Evolutionary conservation across 495 filamentous ascomycete species (phyloP), one percentile per base, ranked within the genome.

Genomic region (Penicillium diatomitis): DNA sequence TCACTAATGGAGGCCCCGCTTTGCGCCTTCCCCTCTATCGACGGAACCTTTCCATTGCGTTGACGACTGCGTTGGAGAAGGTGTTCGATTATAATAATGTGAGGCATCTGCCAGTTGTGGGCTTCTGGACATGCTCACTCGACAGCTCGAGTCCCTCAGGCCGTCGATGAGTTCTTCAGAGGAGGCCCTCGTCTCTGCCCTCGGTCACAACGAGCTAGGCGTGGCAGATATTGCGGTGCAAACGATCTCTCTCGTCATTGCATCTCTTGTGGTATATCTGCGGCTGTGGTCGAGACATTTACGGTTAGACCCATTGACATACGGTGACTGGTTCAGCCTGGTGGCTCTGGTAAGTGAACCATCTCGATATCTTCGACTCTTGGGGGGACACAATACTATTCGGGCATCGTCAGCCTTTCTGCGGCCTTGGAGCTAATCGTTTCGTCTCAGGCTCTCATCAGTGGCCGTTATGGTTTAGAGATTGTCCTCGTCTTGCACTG

Each of bases 181-280:
- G 1, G 57, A 49, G 34, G 50, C 49, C 5, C 48, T 61, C 5
- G 40, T 47, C 28, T 50, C 55, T 40, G 32, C 49, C 29, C 54
- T 63, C 6, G 44, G 54, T 41, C 60, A 58, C 41, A 63, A 63
- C 45, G 49, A 49, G 57, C 53, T 56, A 40, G 60, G 60, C 5
- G 54, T 58, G 50, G 48, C 47, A 1, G 54, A 58, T 46, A 58
- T 63, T 12, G 52, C 54, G 20, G 48, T 63, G 8, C 54, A 61
- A 33, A 50, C 60, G 8, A 11, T 61, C 11, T 49, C 61, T 32
- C 44, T 63, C 20, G 38, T 46, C 0, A 32, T 51, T 8, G 38
- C 12, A 6, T 48, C 56, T 35, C 33, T 54, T 20, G 38, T 32
- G 33, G 54, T 63, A 6, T 48, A 42, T n/a, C 38, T 61, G 6